These are phyloP conservation scores for Candida krabiensis DNA, from an alignment of 805 yeast species.

Conservation along the genomic window DNA sequence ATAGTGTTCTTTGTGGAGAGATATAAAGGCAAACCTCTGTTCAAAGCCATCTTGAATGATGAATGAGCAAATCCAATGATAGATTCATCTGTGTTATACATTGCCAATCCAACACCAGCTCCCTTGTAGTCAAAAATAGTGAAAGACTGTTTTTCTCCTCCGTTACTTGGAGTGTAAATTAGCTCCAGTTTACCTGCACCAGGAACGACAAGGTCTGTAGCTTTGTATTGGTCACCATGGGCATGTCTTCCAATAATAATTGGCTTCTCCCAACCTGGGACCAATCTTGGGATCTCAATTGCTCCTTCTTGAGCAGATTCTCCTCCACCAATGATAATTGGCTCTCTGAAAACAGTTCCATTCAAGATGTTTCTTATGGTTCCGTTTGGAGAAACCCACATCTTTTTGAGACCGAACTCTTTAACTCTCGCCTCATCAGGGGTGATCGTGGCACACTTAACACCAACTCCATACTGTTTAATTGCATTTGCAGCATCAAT, in stretches of 20 bases:
- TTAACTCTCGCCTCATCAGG: slow-evolving; percentile 80
- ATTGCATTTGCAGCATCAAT: slow-evolving; percentile 77
- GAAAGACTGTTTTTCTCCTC: slow-evolving; percentile 46
- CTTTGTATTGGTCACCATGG: slow-evolving; percentile 81
- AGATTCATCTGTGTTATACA: slow-evolving; percentile 82
- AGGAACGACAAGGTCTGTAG: slow-evolving; percentile 68
- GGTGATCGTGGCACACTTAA: slow-evolving; percentile 84
- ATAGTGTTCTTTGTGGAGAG: slow-evolving; percentile 79
- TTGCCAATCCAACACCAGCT: slow-evolving; percentile 74
- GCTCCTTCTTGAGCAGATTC: slow-evolving; percentile 23
- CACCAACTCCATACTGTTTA: slow-evolving; percentile 72
- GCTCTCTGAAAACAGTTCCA: slow-evolving; percentile 84
- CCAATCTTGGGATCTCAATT: slow-evolving; percentile 66
- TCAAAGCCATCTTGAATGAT: slow-evolving; percentile 72
- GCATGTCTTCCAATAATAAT: slow-evolving; percentile 87
- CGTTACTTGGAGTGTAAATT: slow-evolving; percentile 63
- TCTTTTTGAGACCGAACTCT: slow-evolving; percentile 70
- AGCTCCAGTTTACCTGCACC: slow-evolving; percentile 67
- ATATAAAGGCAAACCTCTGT: slow-evolving; percentile 61
- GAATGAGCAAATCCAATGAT: slow-evolving; percentile 78
- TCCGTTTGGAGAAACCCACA: slow-evolving; percentile 89
- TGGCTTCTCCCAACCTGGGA: slow-evolving; percentile 80
- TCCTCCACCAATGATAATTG: slow-evolving; percentile 64
- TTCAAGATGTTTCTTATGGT: slow-evolving; percentile 79
- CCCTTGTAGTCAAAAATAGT: slow-evolving; percentile 64